A percentile compares a stretch with the other conserved stretches of the same genome.
phyloP scores from a whole-genome alignment of 78 protist species.

The Chrysochromulina parva region DNA sequence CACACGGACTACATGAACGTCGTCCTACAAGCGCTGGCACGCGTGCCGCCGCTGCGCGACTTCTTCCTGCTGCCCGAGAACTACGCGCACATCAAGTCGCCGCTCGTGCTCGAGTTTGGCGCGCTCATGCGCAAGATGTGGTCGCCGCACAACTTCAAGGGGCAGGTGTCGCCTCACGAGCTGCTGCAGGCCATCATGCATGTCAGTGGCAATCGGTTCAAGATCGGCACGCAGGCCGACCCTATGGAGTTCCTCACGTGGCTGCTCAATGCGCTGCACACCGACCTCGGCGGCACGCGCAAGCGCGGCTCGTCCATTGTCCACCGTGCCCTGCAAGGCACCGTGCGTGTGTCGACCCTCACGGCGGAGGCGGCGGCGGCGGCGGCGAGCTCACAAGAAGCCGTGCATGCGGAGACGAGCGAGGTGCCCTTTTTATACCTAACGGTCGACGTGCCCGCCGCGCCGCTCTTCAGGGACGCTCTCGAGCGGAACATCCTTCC shows the following conservation, averaged over 20 bases:
- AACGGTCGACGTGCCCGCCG: conserved; percentile 87
- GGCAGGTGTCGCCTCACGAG: conserved; percentile 89
- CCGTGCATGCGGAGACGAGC: neutral
- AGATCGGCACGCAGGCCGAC: conserved; percentile 65
- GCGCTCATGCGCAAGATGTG: conserved; percentile 85
- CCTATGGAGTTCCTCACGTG: conserved; percentile 83
- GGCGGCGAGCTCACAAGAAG: neutral
- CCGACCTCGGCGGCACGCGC: conserved; percentile 50
- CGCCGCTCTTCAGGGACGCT: conserved; percentile 87
- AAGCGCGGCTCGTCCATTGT: conserved; percentile 51
- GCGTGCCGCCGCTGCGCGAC: conserved; percentile 76
- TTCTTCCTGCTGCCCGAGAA: conserved; percentile 65
- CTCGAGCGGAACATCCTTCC: conserved; percentile 62
- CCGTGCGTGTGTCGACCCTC: conserved; percentile 34
- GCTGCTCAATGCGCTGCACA: conserved; percentile 72
- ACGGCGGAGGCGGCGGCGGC: neutral
- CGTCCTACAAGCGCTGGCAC: conserved; percentile 81
- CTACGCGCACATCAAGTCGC: neutral
- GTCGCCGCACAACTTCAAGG: conserved; percentile 84
- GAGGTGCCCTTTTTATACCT: conserved; percentile 60
- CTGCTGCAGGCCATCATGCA: conserved; percentile 45
- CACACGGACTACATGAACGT: conserved; percentile 87
- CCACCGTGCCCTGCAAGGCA: conserved; percentile 66
- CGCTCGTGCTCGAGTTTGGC: conserved; percentile 57
- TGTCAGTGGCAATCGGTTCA: conserved; percentile 53